phyloP scores from a whole-genome alignment of 2,329 filamentous ascomycete species.

The Periconia sp. region DNA sequence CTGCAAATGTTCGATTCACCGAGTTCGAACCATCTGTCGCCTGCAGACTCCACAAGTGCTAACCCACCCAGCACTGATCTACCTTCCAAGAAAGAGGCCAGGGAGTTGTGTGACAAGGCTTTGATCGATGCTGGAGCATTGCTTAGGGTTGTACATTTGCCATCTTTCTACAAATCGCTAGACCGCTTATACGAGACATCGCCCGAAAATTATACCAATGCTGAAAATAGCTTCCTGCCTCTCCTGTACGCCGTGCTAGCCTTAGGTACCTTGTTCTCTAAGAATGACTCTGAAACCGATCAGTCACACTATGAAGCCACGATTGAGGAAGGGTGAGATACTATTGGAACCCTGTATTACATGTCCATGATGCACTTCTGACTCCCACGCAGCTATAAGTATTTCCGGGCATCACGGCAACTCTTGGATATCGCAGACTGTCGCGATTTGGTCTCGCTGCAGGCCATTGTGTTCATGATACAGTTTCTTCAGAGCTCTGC shows the following conservation, averaged over 20 bases:
- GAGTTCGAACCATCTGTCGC: constrained; percentile 64
- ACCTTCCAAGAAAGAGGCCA: constrained; percentile 63
- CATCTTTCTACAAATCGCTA: constrained; percentile 76
- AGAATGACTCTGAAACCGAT: constrained; percentile 40
- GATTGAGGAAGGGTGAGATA: constrained; percentile 49
- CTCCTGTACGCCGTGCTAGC: constrained; percentile 52
- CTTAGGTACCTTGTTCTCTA: constrained; percentile 51
- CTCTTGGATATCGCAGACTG: constrained; percentile 57
- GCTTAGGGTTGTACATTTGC: constrained; percentile 76
- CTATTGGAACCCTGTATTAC: neutral
- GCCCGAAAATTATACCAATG: constrained; percentile 47
- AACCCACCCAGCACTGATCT: constrained; percentile 57
- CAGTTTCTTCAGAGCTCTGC: constrained; percentile 56
- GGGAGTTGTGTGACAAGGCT: constrained; percentile 59
- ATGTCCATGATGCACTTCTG: constrained; percentile 5
- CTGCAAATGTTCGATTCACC: constrained; percentile 70
- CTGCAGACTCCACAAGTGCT: constrained; percentile 49
- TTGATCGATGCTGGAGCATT: constrained; percentile 65
- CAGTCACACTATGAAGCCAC: constrained; percentile 48
- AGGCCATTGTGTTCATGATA: constrained; percentile 57
- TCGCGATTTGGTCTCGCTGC: constrained; percentile 52
- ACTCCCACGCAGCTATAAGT: constrained; percentile 45
- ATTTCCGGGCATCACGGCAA: constrained; percentile 52
- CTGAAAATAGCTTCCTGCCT: constrained; percentile 52
- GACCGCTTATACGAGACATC: constrained; percentile 75